These are phyloP conservation scores for Vitis rupestris DNA, from an alignment of 164 flowering plant genomes.

Conservation along the genomic window DNA sequence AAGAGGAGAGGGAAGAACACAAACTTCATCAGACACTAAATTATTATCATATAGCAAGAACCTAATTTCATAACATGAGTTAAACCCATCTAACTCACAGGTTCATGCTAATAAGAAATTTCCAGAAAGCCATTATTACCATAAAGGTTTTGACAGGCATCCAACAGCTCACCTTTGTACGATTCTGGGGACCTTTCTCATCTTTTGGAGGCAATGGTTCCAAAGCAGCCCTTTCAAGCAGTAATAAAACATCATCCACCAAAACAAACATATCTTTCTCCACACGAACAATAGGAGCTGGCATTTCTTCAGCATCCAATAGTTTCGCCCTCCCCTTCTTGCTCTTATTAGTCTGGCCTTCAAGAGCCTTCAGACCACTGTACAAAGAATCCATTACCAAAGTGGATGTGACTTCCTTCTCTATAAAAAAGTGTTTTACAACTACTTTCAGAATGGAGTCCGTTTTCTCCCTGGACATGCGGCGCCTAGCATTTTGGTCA, in stretches of 20 bases:
- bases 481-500: constrained; percentile 68
- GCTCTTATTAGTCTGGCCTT: constrained; percentile 58
- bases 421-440: constrained; percentile 88
- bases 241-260: constrained; percentile 78
- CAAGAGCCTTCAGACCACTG: constrained; percentile 94
- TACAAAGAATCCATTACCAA: constrained; percentile 97
- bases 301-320: constrained; percentile 59
- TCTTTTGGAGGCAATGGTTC: constrained; percentile 96
- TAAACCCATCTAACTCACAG: no score
- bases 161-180: constrained; percentile 63
- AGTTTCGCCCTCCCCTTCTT: constrained; percentile 49
- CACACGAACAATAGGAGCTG: constrained; percentile 70
- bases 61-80: no score
- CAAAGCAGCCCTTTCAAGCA: constrained; percentile 83
- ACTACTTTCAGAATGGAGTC: constrained; percentile 80
- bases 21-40: no score
- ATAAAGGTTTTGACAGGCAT: background rate
- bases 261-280: constrained; percentile 87
- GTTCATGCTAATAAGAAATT: no score
- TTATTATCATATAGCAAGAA: no score
- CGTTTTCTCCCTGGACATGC: constrained; percentile 80
- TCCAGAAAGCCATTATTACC: no score
- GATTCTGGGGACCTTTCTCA: constrained; percentile 95
- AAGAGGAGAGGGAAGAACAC: no score
- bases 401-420: constrained; percentile 96